Conservation (phyloP, 1,139 yeast genomes). For the Taphrina pruni region DNA sequence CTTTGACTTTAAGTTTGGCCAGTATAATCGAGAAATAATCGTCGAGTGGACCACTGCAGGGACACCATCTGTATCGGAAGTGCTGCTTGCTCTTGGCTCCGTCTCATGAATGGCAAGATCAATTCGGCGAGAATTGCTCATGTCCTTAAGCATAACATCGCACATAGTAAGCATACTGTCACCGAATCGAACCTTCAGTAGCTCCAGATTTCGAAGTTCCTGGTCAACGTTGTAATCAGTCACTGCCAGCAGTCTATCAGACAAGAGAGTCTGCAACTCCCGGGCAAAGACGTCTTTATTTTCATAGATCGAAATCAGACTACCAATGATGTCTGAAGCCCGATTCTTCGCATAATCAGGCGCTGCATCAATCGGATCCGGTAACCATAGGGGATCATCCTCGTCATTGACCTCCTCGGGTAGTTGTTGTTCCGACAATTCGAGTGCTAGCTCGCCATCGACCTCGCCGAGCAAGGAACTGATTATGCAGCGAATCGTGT, state of each 20-base stretch:
- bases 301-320: constrained; percentile 76
- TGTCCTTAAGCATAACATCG: constrained; percentile 86
- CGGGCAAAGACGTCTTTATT: constrained; percentile 73
- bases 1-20: constrained; percentile 28
- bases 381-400: constrained; percentile 70
- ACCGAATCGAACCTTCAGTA: constrained; percentile 71
- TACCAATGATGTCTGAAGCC: constrained; percentile 65
- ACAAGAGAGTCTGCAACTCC: constrained; percentile 72
- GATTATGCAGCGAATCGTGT: constrained; percentile 72
- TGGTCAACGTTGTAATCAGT: constrained; percentile 57
- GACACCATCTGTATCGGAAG: constrained; percentile 5
- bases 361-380: constrained; percentile 92
- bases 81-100: no score
- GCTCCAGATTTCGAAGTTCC: constrained; percentile 55
- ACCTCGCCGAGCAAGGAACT: constrained; percentile 69
- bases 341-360: constrained; percentile 76
- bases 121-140: constrained; percentile 52
- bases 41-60: constrained; percentile 29
- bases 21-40: constrained; percentile 31
- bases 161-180: constrained; percentile 67
- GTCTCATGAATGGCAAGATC: constrained; percentile 48
- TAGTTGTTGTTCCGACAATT: constrained; percentile 52
- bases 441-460: constrained; percentile 56
- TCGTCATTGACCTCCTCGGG: constrained; percentile 52
- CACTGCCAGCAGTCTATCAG: constrained; percentile 62